phyloP scores from a whole-genome alignment of 2,329 filamentous ascomycete species.

The Cytospora paraplurivora region DNA sequence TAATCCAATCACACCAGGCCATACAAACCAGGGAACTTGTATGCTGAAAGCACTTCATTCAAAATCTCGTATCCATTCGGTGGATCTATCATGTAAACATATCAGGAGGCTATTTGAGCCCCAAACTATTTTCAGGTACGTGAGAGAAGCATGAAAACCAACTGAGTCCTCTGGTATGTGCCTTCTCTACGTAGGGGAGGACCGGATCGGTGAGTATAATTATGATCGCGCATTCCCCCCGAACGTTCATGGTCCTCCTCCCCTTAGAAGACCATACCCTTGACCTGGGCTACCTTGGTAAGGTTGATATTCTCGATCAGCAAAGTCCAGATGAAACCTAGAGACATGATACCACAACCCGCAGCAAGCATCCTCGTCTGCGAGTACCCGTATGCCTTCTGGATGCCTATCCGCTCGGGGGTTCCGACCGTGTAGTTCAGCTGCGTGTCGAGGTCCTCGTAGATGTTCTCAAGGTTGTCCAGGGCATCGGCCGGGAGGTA shows the following conservation, averaged over 20 bases:
- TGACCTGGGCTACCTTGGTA: slow-evolving; percentile 50
- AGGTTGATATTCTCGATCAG: slow-evolving; percentile 55
- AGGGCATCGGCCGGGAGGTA: slow-evolving; percentile 50
- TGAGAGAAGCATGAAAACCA: no score
- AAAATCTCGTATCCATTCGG: no score
- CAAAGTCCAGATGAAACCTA: slow-evolving; percentile 43
- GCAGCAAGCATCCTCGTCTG: slow-evolving; percentile 52
- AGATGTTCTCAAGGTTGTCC: slow-evolving; percentile 50
- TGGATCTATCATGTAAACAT: no score
- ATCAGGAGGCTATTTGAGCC: no score
- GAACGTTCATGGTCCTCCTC: no score
- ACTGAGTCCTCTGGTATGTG: not conserved
- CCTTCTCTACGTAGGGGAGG: not conserved
- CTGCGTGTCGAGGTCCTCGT: slow-evolving; percentile 54
- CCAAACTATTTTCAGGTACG: no score
- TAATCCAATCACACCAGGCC: no score
- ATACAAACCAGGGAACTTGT: no score
- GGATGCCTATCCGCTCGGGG: slow-evolving; percentile 53
- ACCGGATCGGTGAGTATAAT: not conserved
- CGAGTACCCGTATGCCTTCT: slow-evolving; percentile 57
- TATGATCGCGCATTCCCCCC: not conserved
- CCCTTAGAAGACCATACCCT: slow-evolving; percentile 52
- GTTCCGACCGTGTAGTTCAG: slow-evolving; percentile 50
- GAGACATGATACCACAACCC: slow-evolving; percentile 38
- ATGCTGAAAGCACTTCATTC: no score